These are phyloP conservation scores for Dioscorea cayenensis DNA, from an alignment of 116 monocot genomes.

Conservation along the genomic window DNA sequence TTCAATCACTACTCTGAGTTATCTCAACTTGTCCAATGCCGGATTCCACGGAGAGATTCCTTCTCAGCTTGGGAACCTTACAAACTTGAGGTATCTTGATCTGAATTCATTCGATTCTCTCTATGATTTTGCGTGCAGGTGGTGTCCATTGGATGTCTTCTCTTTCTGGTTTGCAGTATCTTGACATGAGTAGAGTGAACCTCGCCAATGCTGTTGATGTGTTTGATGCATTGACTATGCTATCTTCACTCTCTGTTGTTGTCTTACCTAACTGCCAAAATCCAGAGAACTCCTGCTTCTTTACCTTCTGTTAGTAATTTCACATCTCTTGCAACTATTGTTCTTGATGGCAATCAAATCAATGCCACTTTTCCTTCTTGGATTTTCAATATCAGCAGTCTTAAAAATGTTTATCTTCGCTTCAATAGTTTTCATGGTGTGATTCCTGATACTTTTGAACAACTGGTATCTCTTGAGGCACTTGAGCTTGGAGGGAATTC, in stretches of 20 bases:
- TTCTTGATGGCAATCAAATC: slow-evolving; percentile 3
- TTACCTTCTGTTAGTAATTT: slow-evolving; percentile 11
- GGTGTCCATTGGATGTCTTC: background rate
- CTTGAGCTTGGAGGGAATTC: background rate
- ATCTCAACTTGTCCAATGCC: slow-evolving; percentile 18
- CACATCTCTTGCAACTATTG: slow-evolving; percentile 15
- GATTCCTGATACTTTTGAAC: background rate
- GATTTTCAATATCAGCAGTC: background rate
- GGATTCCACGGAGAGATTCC: slow-evolving; percentile 19
- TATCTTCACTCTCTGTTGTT: slow-evolving; percentile 7
- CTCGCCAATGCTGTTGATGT: background rate
- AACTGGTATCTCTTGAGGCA: background rate
- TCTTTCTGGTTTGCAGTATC: slow-evolving; percentile 10
- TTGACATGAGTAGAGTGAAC: slow-evolving; percentile 9
- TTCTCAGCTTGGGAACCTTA: slow-evolving; percentile 28
- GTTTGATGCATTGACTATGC: slow-evolving; percentile 11
- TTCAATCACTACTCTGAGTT: slow-evolving; percentile 8
- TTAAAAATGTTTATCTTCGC: background rate
- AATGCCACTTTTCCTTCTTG: background rate
- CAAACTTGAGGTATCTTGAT: slow-evolving; percentile 16
- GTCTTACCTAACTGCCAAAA: background rate
- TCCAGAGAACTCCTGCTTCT: background rate
- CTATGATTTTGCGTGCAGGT: too few relatives aligned
- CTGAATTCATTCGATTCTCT: background rate
- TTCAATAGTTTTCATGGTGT: background rate